Evolutionary conservation across 768 basidiomycete species (phyloP).

Genomic region (Boletus rex-veris): DNA sequence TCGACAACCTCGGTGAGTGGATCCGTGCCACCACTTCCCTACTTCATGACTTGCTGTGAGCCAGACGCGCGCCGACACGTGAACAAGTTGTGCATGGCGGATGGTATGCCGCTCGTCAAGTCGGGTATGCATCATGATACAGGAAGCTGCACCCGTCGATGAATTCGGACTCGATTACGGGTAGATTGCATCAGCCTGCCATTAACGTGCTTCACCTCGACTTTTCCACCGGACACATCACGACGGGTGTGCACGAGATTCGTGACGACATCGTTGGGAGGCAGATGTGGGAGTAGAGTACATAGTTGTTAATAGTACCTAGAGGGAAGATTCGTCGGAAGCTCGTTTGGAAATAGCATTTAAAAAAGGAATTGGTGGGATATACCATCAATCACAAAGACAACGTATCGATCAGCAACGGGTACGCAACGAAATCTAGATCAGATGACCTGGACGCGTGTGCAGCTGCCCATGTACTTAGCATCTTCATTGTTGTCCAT

Average conservation of each 20-base stretch:
- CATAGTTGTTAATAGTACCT: conserved; percentile 57
- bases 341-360: conserved; percentile 49
- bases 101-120: too few relatives aligned
- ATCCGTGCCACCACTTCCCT: too few relatives aligned
- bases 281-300: conserved; percentile 53
- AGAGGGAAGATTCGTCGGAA: conserved; percentile 53
- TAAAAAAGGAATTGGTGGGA: conserved; percentile 2
- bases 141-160: too few relatives aligned
- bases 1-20: too few relatives aligned
- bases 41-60: too few relatives aligned
- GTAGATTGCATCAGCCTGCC: too few relatives aligned
- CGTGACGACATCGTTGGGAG: conserved; percentile 48
- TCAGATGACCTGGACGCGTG: conserved; percentile 44
- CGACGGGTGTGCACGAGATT: conserved; percentile 58
- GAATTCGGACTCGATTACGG: too few relatives aligned
- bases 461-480: conserved; percentile 42
- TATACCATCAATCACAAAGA: conserved; percentile 72
- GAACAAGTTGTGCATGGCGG: too few relatives aligned
- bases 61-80: too few relatives aligned
- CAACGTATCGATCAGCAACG: conserved; percentile 69
- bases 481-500: neutral
- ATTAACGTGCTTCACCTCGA: too few relatives aligned
- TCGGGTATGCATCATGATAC: too few relatives aligned
- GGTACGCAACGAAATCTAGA: conserved; percentile 56
- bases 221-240: conserved; percentile 53